Evolutionary conservation across 371 early-diverging fungal genomes (phyloP), one percentile per base, ranked within the genome.

Genomic region (Mortierella sp.): DNA sequence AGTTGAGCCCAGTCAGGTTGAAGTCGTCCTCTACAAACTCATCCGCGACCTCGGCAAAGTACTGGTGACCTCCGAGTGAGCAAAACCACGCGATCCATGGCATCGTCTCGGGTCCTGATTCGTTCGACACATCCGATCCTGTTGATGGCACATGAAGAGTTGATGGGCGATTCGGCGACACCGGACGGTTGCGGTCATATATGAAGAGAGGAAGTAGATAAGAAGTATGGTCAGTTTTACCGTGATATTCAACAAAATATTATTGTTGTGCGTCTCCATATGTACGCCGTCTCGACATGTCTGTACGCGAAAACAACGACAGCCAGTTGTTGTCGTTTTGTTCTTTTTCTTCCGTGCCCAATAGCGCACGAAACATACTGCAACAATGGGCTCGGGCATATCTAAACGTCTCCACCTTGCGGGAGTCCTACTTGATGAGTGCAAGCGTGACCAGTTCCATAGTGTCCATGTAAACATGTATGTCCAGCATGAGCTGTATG

Each of bases 31-130:
- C 93, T 71, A 97, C 96, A 82, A 95, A 97, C 34, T 96, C 96
- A 75, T 95, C 95, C 72, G 96, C 96, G 8, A 97, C 94, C 83
- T 96, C 96, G 65, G 94, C 92, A 89, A 95, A 97, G 82, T 93
- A 95, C 82, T 97, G 97, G 78, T 96, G 93, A 47, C 97, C 98
- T 42, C 92, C 88, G 55, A 96, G 91, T 10, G 94, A 93, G 80
- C 95, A 95, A 88, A 96, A 98, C 97, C 97, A 97, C 45, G 94
- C 91, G 50, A 97, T 94, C 98, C 98, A 98, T 80, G 93, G 85
- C 78, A 89, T 78, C 24, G 77, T 80, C 55, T 90, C 88, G 34
- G 83, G 79, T 9, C 82, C 87, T 38, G 80, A 76, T 48, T 89
- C 89, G 38, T 85, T 78, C 16, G 85, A 81, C 31, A 73, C 73